Conservation (phyloP, 140 eudicot genomes). For the Anethum foeniculum region DNA sequence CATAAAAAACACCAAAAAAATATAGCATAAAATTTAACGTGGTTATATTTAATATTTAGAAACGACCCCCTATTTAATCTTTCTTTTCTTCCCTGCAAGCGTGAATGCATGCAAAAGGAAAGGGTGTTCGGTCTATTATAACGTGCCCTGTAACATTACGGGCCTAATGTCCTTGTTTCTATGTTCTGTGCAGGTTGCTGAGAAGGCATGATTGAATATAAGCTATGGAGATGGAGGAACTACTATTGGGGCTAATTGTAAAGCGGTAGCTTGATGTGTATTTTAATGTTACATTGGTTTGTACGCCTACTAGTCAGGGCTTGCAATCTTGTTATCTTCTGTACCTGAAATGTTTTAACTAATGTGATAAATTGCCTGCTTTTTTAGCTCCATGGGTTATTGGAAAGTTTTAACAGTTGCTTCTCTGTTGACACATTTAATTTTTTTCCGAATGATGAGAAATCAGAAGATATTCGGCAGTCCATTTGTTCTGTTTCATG, state of each 20-base stretch:
- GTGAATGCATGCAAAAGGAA: background rate
- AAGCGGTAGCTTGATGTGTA: constrained; percentile 1
- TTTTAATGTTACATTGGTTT: background rate
- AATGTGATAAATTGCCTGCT: background rate
- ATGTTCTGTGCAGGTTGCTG: constrained; percentile 11
- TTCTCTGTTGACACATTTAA: background rate
- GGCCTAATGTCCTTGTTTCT: background rate
- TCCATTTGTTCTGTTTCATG: background rate
- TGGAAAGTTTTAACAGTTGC: background rate
- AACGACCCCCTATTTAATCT: background rate
- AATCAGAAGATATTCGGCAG: background rate
- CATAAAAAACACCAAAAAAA: background rate
- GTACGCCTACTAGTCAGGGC: background rate
- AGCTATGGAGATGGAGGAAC: background rate
- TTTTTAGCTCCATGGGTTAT: background rate
- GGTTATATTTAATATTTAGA: background rate
- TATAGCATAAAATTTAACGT: background rate
- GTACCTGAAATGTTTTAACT: background rate
- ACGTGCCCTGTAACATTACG: background rate
- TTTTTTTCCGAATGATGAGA: background rate
- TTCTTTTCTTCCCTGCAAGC: background rate
- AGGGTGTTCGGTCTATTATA: background rate
- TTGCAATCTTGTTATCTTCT: background rate
- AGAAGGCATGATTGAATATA: constrained; percentile 6
- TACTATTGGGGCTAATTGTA: background rate